Base-by-base conservation (phyloP, 257 asterid genomes). In the Petunia secreta region DNA sequence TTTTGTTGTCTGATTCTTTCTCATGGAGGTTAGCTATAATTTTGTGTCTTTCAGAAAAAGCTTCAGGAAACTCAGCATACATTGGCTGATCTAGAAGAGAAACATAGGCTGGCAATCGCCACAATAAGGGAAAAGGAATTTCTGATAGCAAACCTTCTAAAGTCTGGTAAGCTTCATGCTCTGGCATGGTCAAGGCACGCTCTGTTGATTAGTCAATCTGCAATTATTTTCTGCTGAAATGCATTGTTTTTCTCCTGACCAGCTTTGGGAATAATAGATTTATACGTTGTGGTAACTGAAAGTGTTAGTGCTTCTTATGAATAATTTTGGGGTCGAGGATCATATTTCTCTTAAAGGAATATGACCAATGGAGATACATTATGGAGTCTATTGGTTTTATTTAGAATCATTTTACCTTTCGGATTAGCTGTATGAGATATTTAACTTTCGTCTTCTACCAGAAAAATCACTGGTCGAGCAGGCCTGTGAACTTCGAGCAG, bases 41-140 rank as follows among this genome's bases (percentile, higher is more conserved):
- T 82, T 34, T 71, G 43, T 82, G 60, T 82, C 63, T 83, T 85
- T 78, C 95, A 96, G 99, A 89, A 85, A 92, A 96, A 88, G 87
- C 97, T 96, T 79, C 89, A 89, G 80, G 97, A 89, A 91, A 92
- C 98, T 80, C 98, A 89, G 89, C 89, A 89, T 80, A 86, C 89
- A 59, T 84, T 96, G 90, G 90, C 91, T 88, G 98, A 92, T 90
- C 98, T 96, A 52, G 99, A 92, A 85, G 99, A 91, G 83, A 92
- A 86, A 83, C 96, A 91, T 76, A 89, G 93, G 80, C 94, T 89
- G 87, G 98, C 99, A 71, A 96, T 90, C 83, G 91, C 95, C 81
- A 92, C 92, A 59, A 96, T 96, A 77, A 96, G 91, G 82, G 99
- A 96, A 82, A 96, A 96, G 90, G 98, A 96, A 75, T 96, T 84